phyloP scores from a whole-genome alignment of 163 green algal species.

The Volvox carteri region DNA sequence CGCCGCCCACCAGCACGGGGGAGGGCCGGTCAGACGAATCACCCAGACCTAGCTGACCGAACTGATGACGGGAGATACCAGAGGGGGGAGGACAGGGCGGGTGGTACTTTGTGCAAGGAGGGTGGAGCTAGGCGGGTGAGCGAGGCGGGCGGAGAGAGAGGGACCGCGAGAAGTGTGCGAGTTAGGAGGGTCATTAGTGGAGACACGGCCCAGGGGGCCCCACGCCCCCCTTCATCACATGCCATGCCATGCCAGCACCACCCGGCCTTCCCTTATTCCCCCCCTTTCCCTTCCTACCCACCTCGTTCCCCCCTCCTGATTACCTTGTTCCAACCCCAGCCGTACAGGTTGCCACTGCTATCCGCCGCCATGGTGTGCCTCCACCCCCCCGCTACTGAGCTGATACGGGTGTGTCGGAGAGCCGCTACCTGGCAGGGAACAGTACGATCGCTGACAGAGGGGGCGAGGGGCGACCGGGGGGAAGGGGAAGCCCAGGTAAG shows the following conservation, averaged over 20 bases:
- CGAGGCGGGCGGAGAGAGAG: background rate
- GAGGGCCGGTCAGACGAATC: conserved; percentile 68
- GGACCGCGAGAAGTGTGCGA: background rate
- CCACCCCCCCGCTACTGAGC: conserved; percentile 85
- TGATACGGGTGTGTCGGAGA: conserved; percentile 47
- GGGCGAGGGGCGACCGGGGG: background rate
- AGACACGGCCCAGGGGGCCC: background rate
- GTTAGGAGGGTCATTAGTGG: background rate
- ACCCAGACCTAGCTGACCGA: conserved; percentile 86
- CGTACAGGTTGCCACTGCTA: conserved; percentile 73
- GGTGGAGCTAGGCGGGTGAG: background rate
- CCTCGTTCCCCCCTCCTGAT: background rate
- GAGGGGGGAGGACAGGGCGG: background rate
- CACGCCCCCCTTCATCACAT: background rate
- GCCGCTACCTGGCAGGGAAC: conserved; percentile 54
- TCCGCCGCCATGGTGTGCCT: conserved; percentile 85
- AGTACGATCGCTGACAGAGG: conserved; percentile 58
- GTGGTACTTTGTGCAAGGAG: background rate
- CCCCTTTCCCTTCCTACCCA: background rate
- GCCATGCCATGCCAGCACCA: background rate
- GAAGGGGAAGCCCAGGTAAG: background rate
- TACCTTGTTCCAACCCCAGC: conserved; percentile 90
- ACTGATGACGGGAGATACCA: conserved; percentile 57
- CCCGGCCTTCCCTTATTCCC: background rate
- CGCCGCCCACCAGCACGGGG: conserved; percentile 67